Evolutionary conservation across 352 stramenopile species (phyloP).

Genomic region (Phytophthora foliorum): DNA sequence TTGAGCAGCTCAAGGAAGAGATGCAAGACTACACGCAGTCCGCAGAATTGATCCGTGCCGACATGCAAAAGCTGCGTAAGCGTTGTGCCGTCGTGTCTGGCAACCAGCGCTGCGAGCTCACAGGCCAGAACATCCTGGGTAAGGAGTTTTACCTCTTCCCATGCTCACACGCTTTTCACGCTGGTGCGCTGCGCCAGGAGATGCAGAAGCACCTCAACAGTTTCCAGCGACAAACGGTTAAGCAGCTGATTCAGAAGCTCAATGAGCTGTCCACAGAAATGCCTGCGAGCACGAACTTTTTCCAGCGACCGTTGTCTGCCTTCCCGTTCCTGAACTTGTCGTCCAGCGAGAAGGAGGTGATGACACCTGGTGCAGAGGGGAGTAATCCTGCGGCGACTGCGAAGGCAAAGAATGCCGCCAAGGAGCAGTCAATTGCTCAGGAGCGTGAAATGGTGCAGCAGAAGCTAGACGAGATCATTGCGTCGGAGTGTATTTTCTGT

Average conservation of each 20-base stretch:
- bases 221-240: slow-evolving; percentile 91
- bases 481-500: slow-evolving; percentile 95
- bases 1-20: slow-evolving; percentile 93
- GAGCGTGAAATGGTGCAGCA: slow-evolving; percentile 93
- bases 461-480: slow-evolving; percentile 95
- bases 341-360: slow-evolving; percentile 77
- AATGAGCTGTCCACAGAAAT: slow-evolving; percentile 86
- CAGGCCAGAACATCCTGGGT: slow-evolving; percentile 87
- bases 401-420: slow-evolving; percentile 69
- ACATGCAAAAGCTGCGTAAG: slow-evolving; percentile 92
- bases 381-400: slow-evolving; percentile 50
- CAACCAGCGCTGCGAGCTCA: slow-evolving; percentile 92
- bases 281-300: slow-evolving; percentile 78
- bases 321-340: slow-evolving; percentile 77
- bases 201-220: slow-evolving; percentile 92
- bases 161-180: slow-evolving; percentile 95
- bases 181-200: slow-evolving; percentile 88
- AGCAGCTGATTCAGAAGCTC: slow-evolving; percentile 91
- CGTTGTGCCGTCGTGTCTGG: slow-evolving; percentile 87
- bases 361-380: slow-evolving; percentile 56
- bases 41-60: slow-evolving; percentile 89
- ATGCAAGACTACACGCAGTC: slow-evolving; percentile 95
- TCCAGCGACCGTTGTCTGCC: slow-evolving; percentile 68
- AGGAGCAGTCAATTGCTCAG: slow-evolving; percentile 84
- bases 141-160: slow-evolving; percentile 97